Conservation (phyloP, 306 rosid genomes). For the Comarum palustre region DNA sequence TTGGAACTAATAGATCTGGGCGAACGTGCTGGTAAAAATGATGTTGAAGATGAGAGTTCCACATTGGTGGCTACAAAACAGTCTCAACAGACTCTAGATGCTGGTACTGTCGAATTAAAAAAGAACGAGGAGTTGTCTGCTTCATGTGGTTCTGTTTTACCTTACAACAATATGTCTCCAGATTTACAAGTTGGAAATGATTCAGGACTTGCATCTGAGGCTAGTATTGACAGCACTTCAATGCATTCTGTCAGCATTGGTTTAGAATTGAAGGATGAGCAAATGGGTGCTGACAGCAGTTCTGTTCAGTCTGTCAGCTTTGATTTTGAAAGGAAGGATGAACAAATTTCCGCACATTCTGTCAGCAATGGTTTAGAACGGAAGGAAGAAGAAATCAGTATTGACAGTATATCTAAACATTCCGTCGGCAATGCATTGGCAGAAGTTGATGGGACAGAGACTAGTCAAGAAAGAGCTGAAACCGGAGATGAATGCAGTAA, state of each 20-base stretch:
- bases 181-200: constrained; percentile 28
- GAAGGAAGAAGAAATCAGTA: constrained; percentile 7
- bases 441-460: constrained; percentile 31
- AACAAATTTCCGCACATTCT: constrained; percentile 26
- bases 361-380: not conserved
- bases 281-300: not conserved
- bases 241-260: not conserved
- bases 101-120: constrained; percentile 22
- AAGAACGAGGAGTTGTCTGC: constrained; percentile 33
- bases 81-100: constrained; percentile 26
- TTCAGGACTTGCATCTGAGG: constrained; percentile 1
- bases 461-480: constrained; percentile 26
- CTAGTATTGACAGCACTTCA: not conserved
- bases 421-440: constrained; percentile 27
- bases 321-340: constrained; percentile 6
- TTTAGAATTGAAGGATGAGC: not conserved
- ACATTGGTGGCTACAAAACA: constrained; percentile 24
- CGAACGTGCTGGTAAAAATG: constrained; percentile 31
- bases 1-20: constrained; percentile 45
- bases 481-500: constrained; percentile 30
- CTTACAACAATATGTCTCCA: constrained; percentile 28
- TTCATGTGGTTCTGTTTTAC: constrained; percentile 30
- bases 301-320: not conserved
- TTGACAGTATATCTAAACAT: not conserved
- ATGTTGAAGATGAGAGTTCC: constrained; percentile 30